Evolutionary conservation across 345 rosid species (phyloP).

Genomic region (Zanthoxylum bungeanum): DNA sequence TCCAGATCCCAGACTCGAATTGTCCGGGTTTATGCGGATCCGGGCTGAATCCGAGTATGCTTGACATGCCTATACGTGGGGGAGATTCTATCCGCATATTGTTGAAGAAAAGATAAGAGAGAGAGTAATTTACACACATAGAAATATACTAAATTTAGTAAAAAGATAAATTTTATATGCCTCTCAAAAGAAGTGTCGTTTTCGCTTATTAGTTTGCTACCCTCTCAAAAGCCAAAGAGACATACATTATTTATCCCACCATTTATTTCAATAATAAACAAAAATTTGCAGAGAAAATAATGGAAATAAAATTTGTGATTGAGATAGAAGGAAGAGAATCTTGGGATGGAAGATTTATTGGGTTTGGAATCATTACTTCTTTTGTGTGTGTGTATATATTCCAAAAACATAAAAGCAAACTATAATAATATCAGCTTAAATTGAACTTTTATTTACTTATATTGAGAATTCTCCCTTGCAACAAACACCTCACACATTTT

Average conservation of each 20-base stretch:
- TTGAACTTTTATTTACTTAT: too few species aligned
- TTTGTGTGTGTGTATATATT: not conserved
- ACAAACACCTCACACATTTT: too few species aligned
- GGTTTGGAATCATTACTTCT: conserved; percentile 16
- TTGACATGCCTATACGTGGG: too few species aligned
- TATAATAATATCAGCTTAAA: not conserved
- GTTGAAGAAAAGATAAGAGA: not conserved
- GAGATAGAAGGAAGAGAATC: conserved; percentile 18
- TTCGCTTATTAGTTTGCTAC: conserved; percentile 21
- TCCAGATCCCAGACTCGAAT: too few species aligned
- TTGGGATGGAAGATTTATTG: conserved; percentile 8
- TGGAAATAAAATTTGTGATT: conserved; percentile 20
- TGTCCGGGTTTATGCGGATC: too few species aligned
- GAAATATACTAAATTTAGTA: not conserved
- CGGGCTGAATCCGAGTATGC: too few species aligned
- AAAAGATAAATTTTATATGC: not conserved
- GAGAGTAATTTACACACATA: not conserved
- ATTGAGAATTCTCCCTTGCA: too few species aligned
- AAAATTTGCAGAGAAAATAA: conserved; percentile 13
- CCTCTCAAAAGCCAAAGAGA: conserved; percentile 15
- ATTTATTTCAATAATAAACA: conserved; percentile 5
- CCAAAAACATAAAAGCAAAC: not conserved
- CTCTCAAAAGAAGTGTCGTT: conserved; percentile 9
- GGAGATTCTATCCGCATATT: not conserved
- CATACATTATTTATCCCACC: conserved; percentile 25